phyloP scores from a whole-genome alignment of 2,329 filamentous ascomycete genomes.

The Pezicula neosporulosa region DNA sequence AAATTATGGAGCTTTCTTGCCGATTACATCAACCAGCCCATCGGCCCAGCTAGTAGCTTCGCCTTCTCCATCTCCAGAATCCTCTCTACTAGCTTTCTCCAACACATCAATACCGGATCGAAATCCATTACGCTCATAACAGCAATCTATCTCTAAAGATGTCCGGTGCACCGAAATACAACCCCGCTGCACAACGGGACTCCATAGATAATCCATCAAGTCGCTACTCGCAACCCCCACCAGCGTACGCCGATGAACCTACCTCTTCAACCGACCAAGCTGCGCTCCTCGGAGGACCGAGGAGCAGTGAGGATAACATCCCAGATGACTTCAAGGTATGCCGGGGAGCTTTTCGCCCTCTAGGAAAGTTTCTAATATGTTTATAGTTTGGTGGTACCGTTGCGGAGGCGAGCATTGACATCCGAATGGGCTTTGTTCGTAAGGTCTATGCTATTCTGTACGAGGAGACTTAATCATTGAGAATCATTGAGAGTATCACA shows the following conservation, averaged over 20 bases:
- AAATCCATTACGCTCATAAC: background rate
- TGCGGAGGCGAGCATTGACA: constrained; percentile 89
- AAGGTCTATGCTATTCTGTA: constrained; percentile 96
- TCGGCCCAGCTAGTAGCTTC: background rate
- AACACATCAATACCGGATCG: background rate
- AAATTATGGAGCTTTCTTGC: no score
- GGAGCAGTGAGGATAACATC: constrained; percentile 83
- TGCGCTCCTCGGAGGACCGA: constrained; percentile 61
- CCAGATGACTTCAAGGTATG: constrained; percentile 94
- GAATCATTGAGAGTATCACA: background rate
- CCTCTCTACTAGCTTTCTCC: no score
- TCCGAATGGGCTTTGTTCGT: constrained; percentile 93
- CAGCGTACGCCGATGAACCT: constrained; percentile 67
- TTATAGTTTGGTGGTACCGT: constrained; percentile 84
- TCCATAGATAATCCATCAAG: constrained; percentile 70
- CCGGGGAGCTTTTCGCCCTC: background rate
- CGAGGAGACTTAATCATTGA: constrained; percentile 29
- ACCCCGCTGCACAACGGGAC: constrained; percentile 79
- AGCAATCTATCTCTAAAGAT: constrained; percentile 40
- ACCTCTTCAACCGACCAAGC: constrained; percentile 51
- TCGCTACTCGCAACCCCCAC: constrained; percentile 72
- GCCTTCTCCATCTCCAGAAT: background rate
- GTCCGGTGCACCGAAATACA: constrained; percentile 78
- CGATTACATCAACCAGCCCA: no score
- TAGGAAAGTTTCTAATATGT: constrained; percentile 9